Base-by-base conservation (phyloP, 2,329 filamentous ascomycete genomes). In the Penicillium freii region DNA sequence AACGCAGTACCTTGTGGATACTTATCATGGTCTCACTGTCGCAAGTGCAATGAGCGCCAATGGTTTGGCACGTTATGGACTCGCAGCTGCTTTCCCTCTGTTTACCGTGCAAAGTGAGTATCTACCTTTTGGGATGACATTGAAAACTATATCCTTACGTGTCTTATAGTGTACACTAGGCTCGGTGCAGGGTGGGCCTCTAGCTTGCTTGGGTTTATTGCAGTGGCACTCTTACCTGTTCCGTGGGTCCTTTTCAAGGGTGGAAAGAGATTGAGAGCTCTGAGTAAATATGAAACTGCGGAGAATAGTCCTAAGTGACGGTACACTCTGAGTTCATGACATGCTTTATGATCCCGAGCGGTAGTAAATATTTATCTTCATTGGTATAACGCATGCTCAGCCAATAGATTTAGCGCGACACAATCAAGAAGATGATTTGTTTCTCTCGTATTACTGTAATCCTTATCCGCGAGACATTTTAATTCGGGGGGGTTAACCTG, bases 111-210 rank as follows among this genome's bases (percentile, higher is more conserved):
- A 66, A 33, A 64, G 65, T 67, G 23, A 60, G 66, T 59, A 5
- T 13, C 10, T 2, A 2, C 6, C 2, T 21, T 27, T 2, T 8
- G 54, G 38, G 56, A 4, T 52, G 19, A 27, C 1, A 21, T 17
- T 4, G 1, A 36, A 25, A 6, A 21, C 2, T 29, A 54, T 39
- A 52, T 34, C 6, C 33, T 54, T 6, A 56, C 15, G 0, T 10
- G 1, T 39, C 4, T 33, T 45, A 29, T 48, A 57, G 68, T 90
- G 75, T 88, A 86, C 67, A 77, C 83, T 46, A 83, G 82, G 29
- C 71, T 91, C 8, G 86, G 87, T 0, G 80, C 87, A 19, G 81
- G 80, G 0, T 87, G 85, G 36, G 87, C 84, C 0, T 80, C 81
- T 8, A 84, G 78, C 61, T 81, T 90, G 5, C 82, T 88, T 10